phyloP scores from a whole-genome alignment of 148 eudicot genomes.

The Hydrangea macrophylla region DNA sequence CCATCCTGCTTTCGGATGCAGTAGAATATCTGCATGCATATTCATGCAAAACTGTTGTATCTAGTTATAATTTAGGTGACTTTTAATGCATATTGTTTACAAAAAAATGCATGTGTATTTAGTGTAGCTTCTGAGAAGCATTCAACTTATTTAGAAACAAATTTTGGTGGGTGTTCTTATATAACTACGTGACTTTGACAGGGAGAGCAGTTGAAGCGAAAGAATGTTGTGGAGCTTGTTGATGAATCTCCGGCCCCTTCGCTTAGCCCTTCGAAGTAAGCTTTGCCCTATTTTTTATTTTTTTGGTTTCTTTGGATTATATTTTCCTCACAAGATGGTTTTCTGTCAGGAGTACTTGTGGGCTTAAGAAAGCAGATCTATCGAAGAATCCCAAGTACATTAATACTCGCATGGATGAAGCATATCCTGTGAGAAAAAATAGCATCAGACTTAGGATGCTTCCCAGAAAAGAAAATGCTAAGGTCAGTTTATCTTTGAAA shows the following conservation, averaged over 20 bases:
- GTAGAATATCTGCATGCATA: background rate
- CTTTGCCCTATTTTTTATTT: background rate
- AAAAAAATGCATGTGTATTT: background rate
- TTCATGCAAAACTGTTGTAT: background rate
- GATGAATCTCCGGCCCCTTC: conserved; percentile 41
- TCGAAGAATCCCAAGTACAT: conserved; percentile 58
- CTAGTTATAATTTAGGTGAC: background rate
- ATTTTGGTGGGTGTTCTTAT: conserved; percentile 1
- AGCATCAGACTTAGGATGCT: conserved; percentile 52
- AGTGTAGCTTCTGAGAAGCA: background rate
- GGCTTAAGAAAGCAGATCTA: conserved; percentile 41
- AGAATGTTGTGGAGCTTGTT: conserved; percentile 31
- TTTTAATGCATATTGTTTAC: background rate
- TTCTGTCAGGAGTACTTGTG: conserved; percentile 35
- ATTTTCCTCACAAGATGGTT: conserved; percentile 8
- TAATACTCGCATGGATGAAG: conserved; percentile 67
- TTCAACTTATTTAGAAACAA: background rate
- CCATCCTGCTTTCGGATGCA: background rate
- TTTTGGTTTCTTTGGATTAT: conserved; percentile 9
- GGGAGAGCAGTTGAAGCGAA: conserved; percentile 86
- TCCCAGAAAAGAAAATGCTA: conserved; percentile 48
- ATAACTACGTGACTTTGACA: conserved; percentile 27
- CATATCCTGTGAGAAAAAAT: conserved; percentile 69
- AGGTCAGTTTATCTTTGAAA: conserved; percentile 44
- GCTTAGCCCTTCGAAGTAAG: conserved; percentile 45